Conservation (phyloP, 352 stramenopile genomes). For the Pythium folliculosum region DNA sequence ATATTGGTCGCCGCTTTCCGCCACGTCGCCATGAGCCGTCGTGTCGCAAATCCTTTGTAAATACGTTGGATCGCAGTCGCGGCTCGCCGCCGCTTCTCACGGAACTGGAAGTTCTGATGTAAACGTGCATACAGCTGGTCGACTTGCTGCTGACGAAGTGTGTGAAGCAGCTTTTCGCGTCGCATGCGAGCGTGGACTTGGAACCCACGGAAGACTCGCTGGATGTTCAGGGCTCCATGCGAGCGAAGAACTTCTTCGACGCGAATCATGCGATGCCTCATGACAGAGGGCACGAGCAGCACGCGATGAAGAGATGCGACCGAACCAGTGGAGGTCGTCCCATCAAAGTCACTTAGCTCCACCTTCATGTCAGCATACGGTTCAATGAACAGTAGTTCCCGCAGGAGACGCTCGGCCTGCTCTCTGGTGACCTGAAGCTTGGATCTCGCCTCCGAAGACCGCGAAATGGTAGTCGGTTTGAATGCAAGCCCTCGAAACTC, state of each 20-base stretch:
- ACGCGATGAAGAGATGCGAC: conserved; percentile 28
- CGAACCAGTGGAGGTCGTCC: neutral
- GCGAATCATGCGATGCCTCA: conserved; percentile 45
- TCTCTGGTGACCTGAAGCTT: conserved; percentile 33
- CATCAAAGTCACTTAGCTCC: neutral
- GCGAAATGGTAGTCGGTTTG: conserved; percentile 37
- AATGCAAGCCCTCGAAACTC: conserved; percentile 49
- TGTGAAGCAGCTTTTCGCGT: conserved; percentile 40
- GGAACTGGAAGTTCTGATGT: conserved; percentile 34
- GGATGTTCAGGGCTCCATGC: conserved; percentile 42
- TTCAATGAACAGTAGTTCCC: conserved; percentile 49
- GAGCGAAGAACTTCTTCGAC: conserved; percentile 22
- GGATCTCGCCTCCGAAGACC: conserved; percentile 33
- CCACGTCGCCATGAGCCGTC: conserved; percentile 38
- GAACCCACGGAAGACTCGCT: conserved; percentile 61
- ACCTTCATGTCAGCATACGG: conserved; percentile 10
- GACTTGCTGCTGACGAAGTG: conserved; percentile 54
- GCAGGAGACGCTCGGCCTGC: conserved; percentile 47
- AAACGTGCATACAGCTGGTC: conserved; percentile 40
- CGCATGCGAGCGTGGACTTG: conserved; percentile 50
- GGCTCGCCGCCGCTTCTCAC: conserved; percentile 47
- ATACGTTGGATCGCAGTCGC: conserved; percentile 58
- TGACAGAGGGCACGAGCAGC: conserved; percentile 44
- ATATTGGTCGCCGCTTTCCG: conserved; percentile 37
- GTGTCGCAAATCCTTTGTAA: conserved; percentile 48